Evolutionary conservation across 1,139 yeast species (phyloP), one percentile per base, ranked within the genome.

Genomic region (Groenewaldozyma sp.): DNA sequence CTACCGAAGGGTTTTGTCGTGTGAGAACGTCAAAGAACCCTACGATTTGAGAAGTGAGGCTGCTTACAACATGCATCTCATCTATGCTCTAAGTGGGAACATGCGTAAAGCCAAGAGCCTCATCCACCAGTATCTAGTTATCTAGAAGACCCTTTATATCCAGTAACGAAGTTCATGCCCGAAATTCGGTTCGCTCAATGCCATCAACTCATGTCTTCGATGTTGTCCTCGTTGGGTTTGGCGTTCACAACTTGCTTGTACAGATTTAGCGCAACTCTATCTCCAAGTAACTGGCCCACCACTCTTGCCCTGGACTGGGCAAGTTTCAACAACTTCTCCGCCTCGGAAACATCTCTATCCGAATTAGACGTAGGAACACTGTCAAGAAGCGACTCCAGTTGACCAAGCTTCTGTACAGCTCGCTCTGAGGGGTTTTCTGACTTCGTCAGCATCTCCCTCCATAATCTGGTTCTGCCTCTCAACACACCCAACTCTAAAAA

Each of bases 81-180:
- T 91, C 14, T 88, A 84, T 60, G 77, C 76, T 45, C 66, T 74
- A 47, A 78, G 80, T 55, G 95, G 94, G 2, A 88, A 87, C 54
- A 63, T 76, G 4, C 60, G 61, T 41, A 65, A 80, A 35, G 88
- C 95, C 0, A 68, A 73, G 43, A 62, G 64, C 28, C 57, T 86
- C 21, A 76, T 84, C 58, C 81, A 79, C 40, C 63, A 70, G 56
- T 80, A 82, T 59, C 62, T 84, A n/a, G 52, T 45, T 3, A 52
- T 60, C 11, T 22, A 22, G 11, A 22, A 7, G 11, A 22, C 11
- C 27, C 27, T 24, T 9, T 11, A 24, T 11, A 11, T 24, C 9
- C 11, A 9, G n/a, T n/a, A n/a, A n/a, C n/a, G 18, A 3, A 36
- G 24, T 11, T 3, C 31, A 24, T n/a, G 27, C n/a, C 16, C 18